phyloP scores from a whole-genome alignment of 352 stramenopile species.

The Globisporangium polare region DNA sequence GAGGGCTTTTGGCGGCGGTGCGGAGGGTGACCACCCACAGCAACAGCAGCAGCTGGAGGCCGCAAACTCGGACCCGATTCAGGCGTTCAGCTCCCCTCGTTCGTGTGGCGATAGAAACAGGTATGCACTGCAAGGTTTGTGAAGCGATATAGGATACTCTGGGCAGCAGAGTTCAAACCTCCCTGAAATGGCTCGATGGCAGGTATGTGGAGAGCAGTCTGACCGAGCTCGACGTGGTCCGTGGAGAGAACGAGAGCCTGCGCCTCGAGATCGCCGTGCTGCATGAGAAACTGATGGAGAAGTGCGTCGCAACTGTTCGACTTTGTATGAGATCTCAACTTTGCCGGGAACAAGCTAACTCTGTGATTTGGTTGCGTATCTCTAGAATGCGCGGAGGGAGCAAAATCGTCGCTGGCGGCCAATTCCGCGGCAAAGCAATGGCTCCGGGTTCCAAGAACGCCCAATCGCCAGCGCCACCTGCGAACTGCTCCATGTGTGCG shows the following conservation, averaged over 20 bases:
- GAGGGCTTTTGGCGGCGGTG: not conserved
- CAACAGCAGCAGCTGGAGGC: constrained; percentile 10
- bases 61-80: not conserved
- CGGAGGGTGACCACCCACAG: not conserved
- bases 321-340: not conserved
- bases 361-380: not conserved
- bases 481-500: constrained; percentile 20
- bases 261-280: constrained; percentile 25
- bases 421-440: constrained; percentile 27
- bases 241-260: constrained; percentile 24
- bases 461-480: not conserved
- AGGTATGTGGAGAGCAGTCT: not conserved
- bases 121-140: too few relatives aligned
- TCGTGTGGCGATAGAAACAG: not conserved
- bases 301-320: constrained; percentile 13
- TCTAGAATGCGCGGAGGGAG: constrained; percentile 31
- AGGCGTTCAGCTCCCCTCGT: constrained; percentile 5
- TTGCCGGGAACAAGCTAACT: not conserved
- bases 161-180: too few relatives aligned
- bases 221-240: constrained; percentile 9
- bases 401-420: constrained; percentile 33
- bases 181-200: too few relatives aligned
- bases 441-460: not conserved
- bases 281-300: constrained; percentile 30
- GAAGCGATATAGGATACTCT: too few relatives aligned